phyloP scores from a whole-genome alignment of 1,284 basidiomycete species.

The Boletus holoroseus region DNA sequence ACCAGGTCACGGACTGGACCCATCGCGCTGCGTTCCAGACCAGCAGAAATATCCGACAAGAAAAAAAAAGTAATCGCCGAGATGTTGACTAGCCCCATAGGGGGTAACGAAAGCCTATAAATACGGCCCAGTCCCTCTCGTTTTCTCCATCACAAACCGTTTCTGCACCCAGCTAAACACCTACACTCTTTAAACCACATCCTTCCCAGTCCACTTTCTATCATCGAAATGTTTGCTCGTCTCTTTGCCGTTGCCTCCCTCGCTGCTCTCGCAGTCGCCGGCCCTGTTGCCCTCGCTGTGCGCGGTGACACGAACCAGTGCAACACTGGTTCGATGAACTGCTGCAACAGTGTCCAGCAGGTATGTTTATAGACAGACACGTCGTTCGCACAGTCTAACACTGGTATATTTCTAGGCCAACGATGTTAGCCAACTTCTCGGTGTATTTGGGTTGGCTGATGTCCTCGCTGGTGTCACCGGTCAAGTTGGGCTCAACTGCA shows the following conservation, averaged over 20 bases:
- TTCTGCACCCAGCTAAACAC: not conserved
- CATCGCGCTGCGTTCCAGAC: no score
- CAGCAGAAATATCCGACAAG: no score
- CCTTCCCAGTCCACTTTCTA: not conserved
- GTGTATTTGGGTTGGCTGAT: fast-evolving
- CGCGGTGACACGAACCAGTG: constrained; percentile 4
- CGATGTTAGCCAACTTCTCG: not conserved
- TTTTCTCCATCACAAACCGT: not conserved
- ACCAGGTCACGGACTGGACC: no score
- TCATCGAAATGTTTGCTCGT: constrained; percentile 21
- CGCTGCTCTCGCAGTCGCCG: constrained; percentile 15
- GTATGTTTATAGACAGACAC: not conserved
- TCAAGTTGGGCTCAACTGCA: constrained; percentile 2
- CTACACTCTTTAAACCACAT: constrained; percentile 13
- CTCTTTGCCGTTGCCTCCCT: constrained; percentile 21
- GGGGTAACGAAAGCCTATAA: constrained; percentile 10
- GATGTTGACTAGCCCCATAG: not conserved
- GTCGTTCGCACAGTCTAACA: not conserved
- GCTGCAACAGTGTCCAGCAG: constrained; percentile 11
- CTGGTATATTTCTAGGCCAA: not conserved
- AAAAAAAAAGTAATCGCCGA: not conserved
- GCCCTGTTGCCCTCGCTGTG: constrained; percentile 2
- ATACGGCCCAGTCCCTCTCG: not conserved
- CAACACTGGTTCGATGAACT: constrained; percentile 9
- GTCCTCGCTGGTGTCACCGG: constrained; percentile 2